Evolutionary conservation across 2,329 filamentous ascomycete genomes (phyloP).

Genomic region (Xylaria digitata): DNA sequence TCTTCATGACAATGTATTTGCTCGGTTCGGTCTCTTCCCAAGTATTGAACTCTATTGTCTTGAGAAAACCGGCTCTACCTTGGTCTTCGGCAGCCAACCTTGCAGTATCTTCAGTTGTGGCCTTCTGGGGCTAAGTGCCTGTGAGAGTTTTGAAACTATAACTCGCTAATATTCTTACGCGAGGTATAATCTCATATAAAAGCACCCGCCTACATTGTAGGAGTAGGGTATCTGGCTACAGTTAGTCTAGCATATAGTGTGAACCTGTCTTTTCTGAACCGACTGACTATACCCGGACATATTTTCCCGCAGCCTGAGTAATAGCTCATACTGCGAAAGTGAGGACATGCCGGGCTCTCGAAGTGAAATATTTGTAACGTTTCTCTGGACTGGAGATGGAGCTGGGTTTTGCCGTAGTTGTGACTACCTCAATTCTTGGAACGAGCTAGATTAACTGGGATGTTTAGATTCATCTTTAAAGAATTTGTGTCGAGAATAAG

Average conservation of each 20-base stretch:
- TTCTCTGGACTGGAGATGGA: not conserved
- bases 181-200: too few relatives aligned
- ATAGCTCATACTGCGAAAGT: constrained; percentile 4
- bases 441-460: not conserved
- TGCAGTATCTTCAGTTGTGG: not conserved
- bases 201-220: not conserved
- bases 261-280: not conserved
- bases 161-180: too few relatives aligned
- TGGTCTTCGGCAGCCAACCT: not conserved
- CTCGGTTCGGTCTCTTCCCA: not conserved
- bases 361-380: not conserved
- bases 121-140: not conserved
- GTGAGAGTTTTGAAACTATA: constrained; percentile 8
- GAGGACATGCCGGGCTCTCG: not conserved
- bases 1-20: not conserved
- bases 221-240: not conserved
- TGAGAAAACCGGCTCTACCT: constrained; percentile 1
- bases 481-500: not conserved
- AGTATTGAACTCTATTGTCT: not conserved
- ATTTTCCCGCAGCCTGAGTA: not conserved
- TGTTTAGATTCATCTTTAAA: not conserved
- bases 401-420: not conserved
- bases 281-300: constrained; percentile 17
- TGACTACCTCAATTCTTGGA: not conserved
- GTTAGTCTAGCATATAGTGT: constrained; percentile 1